phyloP scores from a whole-genome alignment of 176 grass and related monocot genomes.

The Luzula sylvatica region DNA sequence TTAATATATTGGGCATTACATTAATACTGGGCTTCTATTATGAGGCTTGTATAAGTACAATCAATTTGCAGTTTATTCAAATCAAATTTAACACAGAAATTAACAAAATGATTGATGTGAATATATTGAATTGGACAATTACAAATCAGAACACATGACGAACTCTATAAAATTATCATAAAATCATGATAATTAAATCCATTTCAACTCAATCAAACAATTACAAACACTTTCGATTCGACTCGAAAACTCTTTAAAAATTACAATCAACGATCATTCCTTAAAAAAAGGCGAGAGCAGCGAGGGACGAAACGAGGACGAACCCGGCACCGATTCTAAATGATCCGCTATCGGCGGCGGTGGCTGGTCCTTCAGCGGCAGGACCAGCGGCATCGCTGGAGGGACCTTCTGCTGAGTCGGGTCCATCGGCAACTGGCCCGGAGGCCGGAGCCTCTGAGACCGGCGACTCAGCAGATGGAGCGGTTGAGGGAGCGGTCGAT shows the following conservation, averaged over 20 bases:
- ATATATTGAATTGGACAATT: no score
- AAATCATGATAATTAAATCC: not conserved
- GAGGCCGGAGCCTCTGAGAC: conserved; percentile 19
- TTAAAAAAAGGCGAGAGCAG: conserved; percentile 12
- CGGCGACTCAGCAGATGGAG: not conserved
- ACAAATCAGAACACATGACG: no score
- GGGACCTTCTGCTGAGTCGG: not conserved
- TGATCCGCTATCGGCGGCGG: conserved; percentile 14
- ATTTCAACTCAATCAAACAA: conserved; percentile 3
- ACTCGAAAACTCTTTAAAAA: not conserved
- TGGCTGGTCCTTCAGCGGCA: conserved; percentile 5
- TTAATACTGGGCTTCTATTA: no score
- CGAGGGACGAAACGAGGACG: conserved; percentile 9
- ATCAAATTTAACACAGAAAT: no score
- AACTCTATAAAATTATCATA: no score
- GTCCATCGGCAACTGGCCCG: conserved; percentile 6
- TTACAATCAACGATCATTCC: not conserved
- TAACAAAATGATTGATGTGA: no score
- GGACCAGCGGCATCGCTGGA: conserved; percentile 1
- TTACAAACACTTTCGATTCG: not conserved
- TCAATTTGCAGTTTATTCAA: no score
- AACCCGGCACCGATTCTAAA: conserved; percentile 18
- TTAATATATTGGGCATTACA: no score
- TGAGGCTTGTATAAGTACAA: no score
- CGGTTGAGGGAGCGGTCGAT: not conserved